Conservation (phyloP, 371 early-diverging fungal species). For the Mortierella sp. region DNA sequence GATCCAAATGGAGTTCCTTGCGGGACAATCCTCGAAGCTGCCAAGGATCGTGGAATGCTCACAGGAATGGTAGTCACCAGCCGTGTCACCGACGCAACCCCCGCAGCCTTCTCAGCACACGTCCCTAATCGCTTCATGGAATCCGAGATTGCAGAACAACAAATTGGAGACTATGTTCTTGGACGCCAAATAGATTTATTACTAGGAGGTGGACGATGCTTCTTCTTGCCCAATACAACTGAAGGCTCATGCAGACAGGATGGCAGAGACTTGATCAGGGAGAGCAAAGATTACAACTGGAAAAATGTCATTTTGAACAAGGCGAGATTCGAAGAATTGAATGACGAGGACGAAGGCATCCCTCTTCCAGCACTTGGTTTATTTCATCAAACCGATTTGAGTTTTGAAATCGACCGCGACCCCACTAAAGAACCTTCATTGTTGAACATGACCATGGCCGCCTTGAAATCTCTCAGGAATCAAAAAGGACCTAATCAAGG, state of each 20-base stretch:
- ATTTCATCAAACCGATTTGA: slow-evolving; percentile 88
- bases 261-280: slow-evolving; percentile 69
- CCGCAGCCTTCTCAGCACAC: slow-evolving; percentile 86
- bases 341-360: slow-evolving; percentile 14
- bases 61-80: slow-evolving; percentile 95
- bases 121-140: slow-evolving; percentile 82
- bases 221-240: slow-evolving; percentile 77
- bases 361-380: slow-evolving; percentile 83
- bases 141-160: slow-evolving; percentile 88
- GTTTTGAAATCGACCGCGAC: slow-evolving; percentile 84
- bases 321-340: slow-evolving; percentile 69
- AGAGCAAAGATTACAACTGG: slow-evolving; percentile 74
- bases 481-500: slow-evolving; percentile 69
- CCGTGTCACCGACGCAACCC: slow-evolving; percentile 93
- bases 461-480: slow-evolving; percentile 72
- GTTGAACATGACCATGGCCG: slow-evolving; percentile 86
- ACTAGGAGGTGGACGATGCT: slow-evolving; percentile 94
- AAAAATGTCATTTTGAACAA: slow-evolving; percentile 60
- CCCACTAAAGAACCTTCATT: slow-evolving; percentile 79
- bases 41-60: slow-evolving; percentile 80
- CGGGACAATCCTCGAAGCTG: slow-evolving; percentile 95
- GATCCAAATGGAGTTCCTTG: slow-evolving; percentile 77
- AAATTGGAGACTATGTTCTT: slow-evolving; percentile 87
- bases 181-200: slow-evolving; percentile 88
- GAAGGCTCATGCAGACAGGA: slow-evolving; percentile 79